phyloP scores from a whole-genome alignment of 805 yeast genomes.

The Candida peoriensis region DNA sequence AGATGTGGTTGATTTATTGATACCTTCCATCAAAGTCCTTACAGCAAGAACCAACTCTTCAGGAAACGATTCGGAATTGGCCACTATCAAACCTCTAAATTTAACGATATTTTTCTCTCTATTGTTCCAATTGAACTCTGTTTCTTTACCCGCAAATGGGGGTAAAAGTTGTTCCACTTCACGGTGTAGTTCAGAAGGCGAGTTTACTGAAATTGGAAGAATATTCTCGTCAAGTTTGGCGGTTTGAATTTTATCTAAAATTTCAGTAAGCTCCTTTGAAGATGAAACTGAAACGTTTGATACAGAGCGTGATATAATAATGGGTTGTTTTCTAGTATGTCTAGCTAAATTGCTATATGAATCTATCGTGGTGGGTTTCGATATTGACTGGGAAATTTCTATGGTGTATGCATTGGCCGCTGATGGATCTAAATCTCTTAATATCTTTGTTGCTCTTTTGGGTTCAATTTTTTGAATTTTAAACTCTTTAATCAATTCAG shows the following conservation, averaged over 20 bases:
- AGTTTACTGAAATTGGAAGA: slow-evolving; percentile 7
- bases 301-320: slow-evolving; percentile 1
- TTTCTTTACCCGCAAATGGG: slow-evolving; percentile 70
- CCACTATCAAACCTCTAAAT: slow-evolving; percentile 57
- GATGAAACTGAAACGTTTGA: slow-evolving; percentile 3
- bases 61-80: slow-evolving; percentile 42
- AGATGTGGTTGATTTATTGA: slow-evolving; percentile 63
- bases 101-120: slow-evolving; percentile 61
- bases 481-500: slow-evolving; percentile 17
- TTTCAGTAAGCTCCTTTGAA: slow-evolving; percentile 10
- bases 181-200: slow-evolving; percentile 18
- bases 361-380: slow-evolving; percentile 20
- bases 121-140: slow-evolving; percentile 79
- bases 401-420: slow-evolving; percentile 16
- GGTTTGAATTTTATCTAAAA: slow-evolving; percentile 14
- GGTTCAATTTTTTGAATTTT: slow-evolving; percentile 19
- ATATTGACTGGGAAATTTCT: slow-evolving; percentile 9
- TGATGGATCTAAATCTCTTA: slow-evolving; percentile 18
- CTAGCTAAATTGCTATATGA: slow-evolving; percentile 19
- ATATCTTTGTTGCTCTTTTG: slow-evolving; percentile 11
- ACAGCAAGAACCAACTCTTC: slow-evolving; percentile 31
- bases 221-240: slow-evolving; percentile 19
- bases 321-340: slow-evolving; percentile 1
- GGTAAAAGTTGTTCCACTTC: slow-evolving; percentile 24
- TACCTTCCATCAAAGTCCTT: slow-evolving; percentile 45